These are phyloP conservation scores for Talaromyces sp. DNA, from an alignment of 2,329 filamentous ascomycete species.

Conservation along the genomic window DNA sequence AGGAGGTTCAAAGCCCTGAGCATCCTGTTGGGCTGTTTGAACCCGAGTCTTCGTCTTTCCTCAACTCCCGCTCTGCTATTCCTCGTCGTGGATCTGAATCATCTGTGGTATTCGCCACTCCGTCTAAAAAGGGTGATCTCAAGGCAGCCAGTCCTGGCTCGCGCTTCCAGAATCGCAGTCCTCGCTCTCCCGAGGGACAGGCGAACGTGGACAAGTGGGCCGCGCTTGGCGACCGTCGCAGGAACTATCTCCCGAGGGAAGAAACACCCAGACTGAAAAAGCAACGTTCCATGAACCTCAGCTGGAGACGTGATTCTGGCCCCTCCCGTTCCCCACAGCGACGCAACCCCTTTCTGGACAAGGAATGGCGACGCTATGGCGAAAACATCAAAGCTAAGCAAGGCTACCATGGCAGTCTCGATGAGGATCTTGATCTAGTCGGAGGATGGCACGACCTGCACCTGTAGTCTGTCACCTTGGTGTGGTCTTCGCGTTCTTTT, in stretches of 20 bases:
- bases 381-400: constrained; percentile 21
- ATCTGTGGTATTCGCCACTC: background rate
- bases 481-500: constrained; percentile 12
- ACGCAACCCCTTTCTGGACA: constrained; percentile 36
- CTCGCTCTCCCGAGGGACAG: constrained; percentile 58
- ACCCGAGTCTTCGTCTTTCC: constrained; percentile 47
- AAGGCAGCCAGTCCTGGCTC: constrained; percentile 47
- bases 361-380: constrained; percentile 40
- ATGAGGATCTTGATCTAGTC: constrained; percentile 88
- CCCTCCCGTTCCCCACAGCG: constrained; percentile 29
- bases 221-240: constrained; percentile 75
- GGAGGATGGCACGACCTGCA: constrained; percentile 76
- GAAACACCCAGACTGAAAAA: constrained; percentile 43
- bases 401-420: constrained; percentile 46
- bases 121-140: constrained; percentile 50
- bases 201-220: constrained; percentile 74
- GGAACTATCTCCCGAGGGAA: constrained; percentile 55
- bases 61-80: constrained; percentile 43
- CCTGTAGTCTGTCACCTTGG: constrained; percentile 43
- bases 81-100: constrained; percentile 20
- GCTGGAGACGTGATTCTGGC: constrained; percentile 38
- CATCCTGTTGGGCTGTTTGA: constrained; percentile 50
- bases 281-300: constrained; percentile 37
- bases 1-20: constrained; percentile 43
- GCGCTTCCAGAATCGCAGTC: constrained; percentile 24